Evolutionary conservation across 306 rosid species (phyloP).

Genomic region (Lotus japonicus): DNA sequence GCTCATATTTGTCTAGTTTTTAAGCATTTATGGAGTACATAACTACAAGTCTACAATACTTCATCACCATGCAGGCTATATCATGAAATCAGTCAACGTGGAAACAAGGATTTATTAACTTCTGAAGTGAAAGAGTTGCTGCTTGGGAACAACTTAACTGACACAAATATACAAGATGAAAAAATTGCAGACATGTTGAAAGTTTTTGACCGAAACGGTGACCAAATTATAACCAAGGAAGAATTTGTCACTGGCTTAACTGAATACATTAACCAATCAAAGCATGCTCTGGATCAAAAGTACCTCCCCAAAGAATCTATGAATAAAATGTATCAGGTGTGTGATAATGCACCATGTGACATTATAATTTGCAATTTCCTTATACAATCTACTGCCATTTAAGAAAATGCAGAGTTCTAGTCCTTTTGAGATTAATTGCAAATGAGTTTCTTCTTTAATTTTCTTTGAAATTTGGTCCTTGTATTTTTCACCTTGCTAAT

Average conservation of each 20-base stretch:
- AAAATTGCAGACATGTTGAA: constrained; percentile 36
- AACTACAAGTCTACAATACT: background rate
- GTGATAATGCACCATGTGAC: background rate
- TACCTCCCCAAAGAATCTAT: constrained; percentile 35
- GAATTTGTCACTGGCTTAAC: constrained; percentile 55
- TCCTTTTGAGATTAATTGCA: background rate
- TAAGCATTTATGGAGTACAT: background rate
- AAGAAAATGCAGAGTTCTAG: background rate
- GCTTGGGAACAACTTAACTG: constrained; percentile 23
- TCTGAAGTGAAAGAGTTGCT: constrained; percentile 37
- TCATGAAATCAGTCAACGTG: constrained; percentile 40
- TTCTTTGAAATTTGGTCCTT: no score
- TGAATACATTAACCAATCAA: constrained; percentile 38
- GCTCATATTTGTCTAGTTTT: no score
- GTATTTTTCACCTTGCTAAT: no score
- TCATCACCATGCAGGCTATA: constrained; percentile 32
- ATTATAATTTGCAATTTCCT: background rate
- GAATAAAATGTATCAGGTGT: constrained; percentile 36
- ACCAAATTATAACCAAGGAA: constrained; percentile 42
- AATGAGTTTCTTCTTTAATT: background rate
- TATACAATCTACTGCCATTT: background rate
- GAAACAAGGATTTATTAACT: constrained; percentile 24
- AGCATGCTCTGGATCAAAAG: constrained; percentile 35
- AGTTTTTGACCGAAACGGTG: constrained; percentile 40
- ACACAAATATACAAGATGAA: constrained; percentile 25